Evolutionary conservation across 2,329 filamentous ascomycete species (phyloP), one percentile per base, ranked within the genome.

Genomic region (Colletotrichum phormii): DNA sequence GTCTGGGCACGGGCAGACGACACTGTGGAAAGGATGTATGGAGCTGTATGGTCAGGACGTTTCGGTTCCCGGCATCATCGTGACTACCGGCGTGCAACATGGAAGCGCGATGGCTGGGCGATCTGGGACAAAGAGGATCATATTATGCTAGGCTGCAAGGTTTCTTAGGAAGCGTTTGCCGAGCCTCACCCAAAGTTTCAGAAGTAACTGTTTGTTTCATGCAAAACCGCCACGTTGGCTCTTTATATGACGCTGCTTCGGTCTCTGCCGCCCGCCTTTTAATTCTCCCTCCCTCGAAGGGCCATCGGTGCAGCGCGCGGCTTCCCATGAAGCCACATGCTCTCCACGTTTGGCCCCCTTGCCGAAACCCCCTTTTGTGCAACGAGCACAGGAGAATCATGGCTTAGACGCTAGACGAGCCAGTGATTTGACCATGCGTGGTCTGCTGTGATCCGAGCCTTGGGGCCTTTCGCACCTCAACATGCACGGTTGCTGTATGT

Each of bases 121-220:
- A 60, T 29, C 22, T n/a, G 42, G 42, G 49, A 46, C n/a, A 18
- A 7, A 49, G 55, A 22, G 22, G 33, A 60, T 53, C 54, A 33
- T 37, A 31, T 57, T 24, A 65, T 65, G 53, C 31, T 71, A 29
- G 33, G 33, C 59, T 35, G 29, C 24, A 29, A n/a, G 59, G 33
- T n/a, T n/a, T 62, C 29, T 55, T 8, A 71, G 35, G 42, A 35
- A 58, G 42, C 37, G 49, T 22, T 22, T 24, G 31, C 49, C 60
- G n/a, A 51, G 49, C 35, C 49, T 71, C 37, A 61, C 42, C 55
- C 49, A 57, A 31, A 15, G 46, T 61, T 65, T 46, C 55, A 64
- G 60, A 18, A 46, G 67, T 60, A n/a, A 59, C 13, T 57, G 67
- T 73, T 71, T 57, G 67, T 73, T 71, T 71, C 71, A 70, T 49